phyloP scores from a whole-genome alignment of 805 yeast genomes.

The Candida koratica region DNA sequence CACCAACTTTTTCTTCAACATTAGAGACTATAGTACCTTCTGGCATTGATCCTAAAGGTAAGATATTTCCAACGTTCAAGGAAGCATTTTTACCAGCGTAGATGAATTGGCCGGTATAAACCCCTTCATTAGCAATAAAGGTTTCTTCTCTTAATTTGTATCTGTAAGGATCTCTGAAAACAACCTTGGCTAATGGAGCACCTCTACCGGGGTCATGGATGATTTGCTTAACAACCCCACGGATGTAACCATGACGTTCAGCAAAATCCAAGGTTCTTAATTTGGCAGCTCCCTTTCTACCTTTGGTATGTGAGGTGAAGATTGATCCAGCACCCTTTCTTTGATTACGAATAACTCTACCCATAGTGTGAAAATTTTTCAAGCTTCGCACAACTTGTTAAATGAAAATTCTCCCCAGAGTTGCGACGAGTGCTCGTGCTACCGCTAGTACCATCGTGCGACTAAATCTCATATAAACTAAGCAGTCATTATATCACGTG shows the following conservation, averaged over 20 bases:
- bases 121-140: slow-evolving; percentile 99
- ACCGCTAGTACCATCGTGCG: slow-evolving; percentile 72
- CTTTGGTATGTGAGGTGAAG: slow-evolving; percentile 99
- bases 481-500: slow-evolving; percentile 2
- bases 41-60: slow-evolving; percentile 96
- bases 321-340: slow-evolving; percentile 99
- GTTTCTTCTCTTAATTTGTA: slow-evolving; percentile 97
- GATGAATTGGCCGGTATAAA: slow-evolving; percentile 98
- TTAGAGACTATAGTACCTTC: slow-evolving; percentile 99
- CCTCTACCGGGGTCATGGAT: slow-evolving; percentile 99
- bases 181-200: slow-evolving; percentile 99
- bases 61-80: slow-evolving; percentile 87
- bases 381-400: slow-evolving; percentile 1
- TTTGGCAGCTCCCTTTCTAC: slow-evolving; percentile 99
- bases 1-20: slow-evolving; percentile 98
- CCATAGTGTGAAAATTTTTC: slow-evolving; percentile 49
- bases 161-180: slow-evolving; percentile 99
- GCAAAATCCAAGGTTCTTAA: slow-evolving; percentile 98
- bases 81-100: slow-evolving; percentile 99
- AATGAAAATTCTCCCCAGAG: no score
- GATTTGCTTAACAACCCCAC: slow-evolving; percentile 98
- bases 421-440: no score
- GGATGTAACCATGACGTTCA: slow-evolving; percentile 99
- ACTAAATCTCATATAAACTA: background rate
- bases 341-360: slow-evolving; percentile 99